Evolutionary conservation across 2,329 filamentous ascomycete genomes (phyloP), one percentile per base, ranked within the genome.

Genomic region (Xylaria sp.): DNA sequence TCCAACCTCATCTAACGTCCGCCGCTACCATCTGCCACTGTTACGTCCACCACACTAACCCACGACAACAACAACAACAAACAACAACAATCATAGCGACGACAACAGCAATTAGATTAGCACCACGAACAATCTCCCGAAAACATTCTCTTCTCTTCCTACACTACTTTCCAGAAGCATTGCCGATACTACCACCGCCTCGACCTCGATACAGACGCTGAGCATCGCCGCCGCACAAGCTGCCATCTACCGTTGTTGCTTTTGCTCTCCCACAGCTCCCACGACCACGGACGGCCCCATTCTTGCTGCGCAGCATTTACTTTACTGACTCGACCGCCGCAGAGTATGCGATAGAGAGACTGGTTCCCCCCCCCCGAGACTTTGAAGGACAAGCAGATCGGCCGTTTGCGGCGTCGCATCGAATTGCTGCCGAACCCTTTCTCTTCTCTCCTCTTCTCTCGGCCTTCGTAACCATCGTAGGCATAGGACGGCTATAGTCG

Each of bases 261-360:
- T 65, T n/a, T 21, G 25, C 55, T 62, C 25, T 42, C 48, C 53
- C 40, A 63, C 42, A 63, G 60, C 55, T 65, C 18, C 18, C 21
- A 40, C 44, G 23, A 12, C 58, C 67, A 55, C 57, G 23, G 37
- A 62, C 37, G 18, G 53, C 23, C 48, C 42, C 42, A 48, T 58
- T 10, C 32, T 50, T 58, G 60, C 12, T 55, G 62, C 60, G 59
- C 62, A 50, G 60, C 32, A 25, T 65, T 55, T 25, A 9, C 29
- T 27, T 27, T 8, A n/a, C 48, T 23, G 27, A n/a, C n/a, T 57
- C 59, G 27, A 63, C 63, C 12, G 27, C 69, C 23, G 50, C 53
- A 65, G 71, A 73, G 72, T 57, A 76, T 77, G 75, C 72, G 69
- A 71, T 76, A 77, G 71, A 55, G 63, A 60, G 63, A 25, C 60